phyloP scores from a whole-genome alignment of 2,329 filamentous ascomycete genomes.

The Venturia pyrina region DNA sequence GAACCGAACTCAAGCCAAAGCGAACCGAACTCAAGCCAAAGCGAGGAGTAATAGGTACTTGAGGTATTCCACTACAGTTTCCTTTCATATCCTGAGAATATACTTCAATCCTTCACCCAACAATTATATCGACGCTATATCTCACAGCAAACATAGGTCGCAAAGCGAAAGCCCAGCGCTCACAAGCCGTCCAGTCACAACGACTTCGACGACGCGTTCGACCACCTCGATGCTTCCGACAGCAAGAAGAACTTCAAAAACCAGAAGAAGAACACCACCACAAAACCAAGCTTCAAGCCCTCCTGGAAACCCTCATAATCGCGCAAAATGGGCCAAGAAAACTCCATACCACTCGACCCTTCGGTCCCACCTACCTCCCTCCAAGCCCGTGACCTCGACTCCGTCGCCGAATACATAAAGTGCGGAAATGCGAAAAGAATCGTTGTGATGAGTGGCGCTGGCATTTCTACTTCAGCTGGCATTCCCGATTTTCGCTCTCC shows the following conservation, averaged over 20 bases:
- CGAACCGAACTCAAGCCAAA: too few relatives aligned
- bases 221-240: constrained; percentile 16
- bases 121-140: neutral
- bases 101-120: too few relatives aligned
- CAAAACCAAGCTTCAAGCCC: constrained; percentile 10
- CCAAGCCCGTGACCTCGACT: constrained; percentile 56
- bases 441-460: constrained; percentile 77
- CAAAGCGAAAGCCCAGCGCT: constrained; percentile 36
- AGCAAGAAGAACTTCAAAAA: constrained; percentile 11
- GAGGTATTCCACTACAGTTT: too few relatives aligned
- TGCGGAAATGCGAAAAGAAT: constrained; percentile 58
- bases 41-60: too few relatives aligned
- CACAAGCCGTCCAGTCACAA: constrained; percentile 19
- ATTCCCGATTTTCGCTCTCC: constrained; percentile 95
- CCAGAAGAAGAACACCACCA: neutral
- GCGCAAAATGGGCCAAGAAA: constrained; percentile 75
- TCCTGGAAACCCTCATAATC: constrained; percentile 18
- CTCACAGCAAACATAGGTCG: constrained; percentile 40
- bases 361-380: constrained; percentile 56
- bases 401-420: constrained; percentile 71
- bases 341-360: constrained; percentile 57
- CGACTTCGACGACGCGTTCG: neutral
- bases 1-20: too few relatives aligned
- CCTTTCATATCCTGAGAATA: too few relatives aligned
- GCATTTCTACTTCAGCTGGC: constrained; percentile 63